Base-by-base conservation (phyloP, 805 yeast genomes). In the Isabelozyma rhagii region DNA sequence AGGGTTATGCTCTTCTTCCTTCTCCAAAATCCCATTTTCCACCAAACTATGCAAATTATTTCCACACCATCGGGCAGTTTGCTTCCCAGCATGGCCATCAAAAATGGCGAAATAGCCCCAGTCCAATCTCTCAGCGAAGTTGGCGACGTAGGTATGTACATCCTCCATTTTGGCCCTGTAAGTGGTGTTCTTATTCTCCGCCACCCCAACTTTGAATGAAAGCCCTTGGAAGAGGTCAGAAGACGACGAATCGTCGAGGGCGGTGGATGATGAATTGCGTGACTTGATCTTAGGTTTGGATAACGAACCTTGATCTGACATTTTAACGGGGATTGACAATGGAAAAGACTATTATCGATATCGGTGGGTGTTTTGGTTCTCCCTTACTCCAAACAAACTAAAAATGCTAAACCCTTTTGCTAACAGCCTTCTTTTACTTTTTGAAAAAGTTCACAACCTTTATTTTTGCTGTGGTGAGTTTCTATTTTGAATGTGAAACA, bases 11-110 rank as follows among this genome's bases (percentile, higher is more conserved):
- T 47, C 46, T 7, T 51, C 55, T 47, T 65, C 69, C 18, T 48
- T 53, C 6, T 54, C 52, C 39, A 60, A 62, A 17, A 90, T 77
- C 47, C 77, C 79, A 47, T 78, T 78, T 56, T 85, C 90, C 42
- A 88, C 64, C 29, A 87, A 68, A 21, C 83, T 72, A 63, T 93
- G 97, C 50, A 93, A 67, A 59, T 87, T 83, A 54, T 89, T 84
- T 0, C 97, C 96, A 71, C 97, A 91, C 96, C 96, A 92, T 59
- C 93, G 82, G 1, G 99, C 96, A 8, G 96, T 86, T 56, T 84
- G 89, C 48, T 83, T 83, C 18, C 99, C 99, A 2, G 98, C 98
- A 69, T 93, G 99, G 9, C 99, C 99, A 68, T 93, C 99, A 68
- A 91, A 93, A 0, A 93, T 79, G 14, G 96, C 98, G 78, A 93